Percentiles rank a stretch among this genome's conserved stretches.
Evolutionary conservation across 108 stramenopile species (phyloP).

Genomic region (Cylindrotheca fusiformis): DNA sequence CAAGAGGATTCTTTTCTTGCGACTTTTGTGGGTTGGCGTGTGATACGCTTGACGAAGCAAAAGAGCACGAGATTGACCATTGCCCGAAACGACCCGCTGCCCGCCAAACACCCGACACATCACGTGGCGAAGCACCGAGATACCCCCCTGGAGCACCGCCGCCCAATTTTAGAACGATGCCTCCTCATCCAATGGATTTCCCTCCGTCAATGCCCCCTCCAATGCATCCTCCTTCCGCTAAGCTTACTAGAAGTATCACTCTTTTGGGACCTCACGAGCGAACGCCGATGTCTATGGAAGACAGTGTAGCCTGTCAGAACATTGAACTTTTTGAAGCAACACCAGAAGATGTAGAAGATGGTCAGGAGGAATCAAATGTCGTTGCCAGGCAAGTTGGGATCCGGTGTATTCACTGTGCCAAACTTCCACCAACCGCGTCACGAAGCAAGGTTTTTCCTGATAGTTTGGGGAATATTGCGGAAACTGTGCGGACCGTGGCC

Average conservation of each 20-base stretch:
- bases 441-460: constrained; percentile 23
- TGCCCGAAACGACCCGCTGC: constrained; percentile 13
- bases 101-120: neutral
- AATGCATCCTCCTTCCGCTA: neutral
- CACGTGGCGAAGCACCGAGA: constrained; percentile 4
- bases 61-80: constrained; percentile 32
- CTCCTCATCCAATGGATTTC: neutral
- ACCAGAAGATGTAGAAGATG: constrained; percentile 21
- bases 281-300: constrained; percentile 11
- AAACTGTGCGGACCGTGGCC: constrained; percentile 16
- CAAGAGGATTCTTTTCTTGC: constrained; percentile 48
- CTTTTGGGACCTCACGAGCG: constrained; percentile 22
- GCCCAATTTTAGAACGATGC: neutral
- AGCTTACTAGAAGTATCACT: constrained; percentile 2
- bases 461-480: constrained; percentile 20
- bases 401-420: constrained; percentile 46
- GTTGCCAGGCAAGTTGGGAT: constrained; percentile 39
- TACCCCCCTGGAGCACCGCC: constrained; percentile 7
- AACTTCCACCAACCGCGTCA: neutral
- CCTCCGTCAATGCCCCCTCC: constrained; percentile 1
- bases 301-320: constrained; percentile 28
- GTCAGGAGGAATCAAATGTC: constrained; percentile 13
- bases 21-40: constrained; percentile 38
- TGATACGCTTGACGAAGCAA: constrained; percentile 45
- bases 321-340: constrained; percentile 43